phyloP scores from a whole-genome alignment of 164 flowering plant genomes.

The Sedum album region DNA sequence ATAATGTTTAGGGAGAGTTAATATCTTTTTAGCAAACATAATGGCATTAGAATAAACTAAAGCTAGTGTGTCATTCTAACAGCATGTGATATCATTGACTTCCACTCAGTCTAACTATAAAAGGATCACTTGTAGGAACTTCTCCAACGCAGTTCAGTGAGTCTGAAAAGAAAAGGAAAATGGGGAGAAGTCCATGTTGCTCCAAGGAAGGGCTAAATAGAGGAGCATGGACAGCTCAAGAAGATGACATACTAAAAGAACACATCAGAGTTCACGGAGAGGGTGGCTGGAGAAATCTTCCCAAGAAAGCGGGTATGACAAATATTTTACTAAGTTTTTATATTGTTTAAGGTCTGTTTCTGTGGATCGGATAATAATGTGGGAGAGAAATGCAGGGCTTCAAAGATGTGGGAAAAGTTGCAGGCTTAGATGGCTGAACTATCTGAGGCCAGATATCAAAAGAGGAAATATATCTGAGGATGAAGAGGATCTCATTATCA shows the following conservation, averaged over 20 bases:
- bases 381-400: constrained; percentile 1
- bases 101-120: constrained; percentile 1
- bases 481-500: constrained; percentile 12
- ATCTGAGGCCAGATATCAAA: constrained; percentile 10
- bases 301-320: constrained; percentile 10
- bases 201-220: constrained; percentile 13
- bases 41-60: no score
- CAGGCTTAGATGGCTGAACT: constrained; percentile 12
- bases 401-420: constrained; percentile 12
- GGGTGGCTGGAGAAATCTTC: constrained; percentile 13
- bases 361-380: not conserved
- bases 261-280: constrained; percentile 11
- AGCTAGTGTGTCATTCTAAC: not conserved
- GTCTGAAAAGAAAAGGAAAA: not conserved
- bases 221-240: constrained; percentile 13
- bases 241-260: constrained; percentile 9
- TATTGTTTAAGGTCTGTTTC: not conserved
- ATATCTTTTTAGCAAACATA: no score
- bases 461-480: constrained; percentile 11
- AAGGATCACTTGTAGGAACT: not conserved
- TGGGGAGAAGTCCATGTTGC: constrained; percentile 14
- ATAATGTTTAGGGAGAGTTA: not conserved
- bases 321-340: not conserved
- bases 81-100: not conserved
- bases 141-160: not conserved